Conservation (phyloP, 768 basidiomycete species). For the Kwoniella pini region DNA sequence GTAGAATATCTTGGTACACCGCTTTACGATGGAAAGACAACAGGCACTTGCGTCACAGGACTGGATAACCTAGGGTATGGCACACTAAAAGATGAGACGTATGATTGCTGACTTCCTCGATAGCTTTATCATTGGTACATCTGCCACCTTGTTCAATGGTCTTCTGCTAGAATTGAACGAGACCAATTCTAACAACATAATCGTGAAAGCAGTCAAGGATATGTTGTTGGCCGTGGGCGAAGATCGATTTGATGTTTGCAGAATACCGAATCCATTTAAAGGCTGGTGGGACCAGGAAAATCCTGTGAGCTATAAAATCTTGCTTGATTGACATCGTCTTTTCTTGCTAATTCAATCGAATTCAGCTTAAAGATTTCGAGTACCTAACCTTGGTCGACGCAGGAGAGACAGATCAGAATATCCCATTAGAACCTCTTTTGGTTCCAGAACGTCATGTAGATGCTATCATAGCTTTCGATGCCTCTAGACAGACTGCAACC, state of each 20-base stretch:
- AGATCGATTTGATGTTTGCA: conserved; percentile 51
- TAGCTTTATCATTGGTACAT: conserved; percentile 71
- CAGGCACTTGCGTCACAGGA: conserved; percentile 67
- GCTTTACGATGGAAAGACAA: conserved; percentile 62
- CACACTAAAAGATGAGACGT: too few relatives aligned
- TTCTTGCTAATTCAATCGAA: too few relatives aligned
- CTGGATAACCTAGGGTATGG: conserved; percentile 66
- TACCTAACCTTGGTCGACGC: conserved; percentile 54
- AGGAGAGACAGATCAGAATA: conserved; percentile 56
- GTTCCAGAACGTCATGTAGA: conserved; percentile 70
- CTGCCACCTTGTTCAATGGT: conserved; percentile 57
- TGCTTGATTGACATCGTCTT: background rate
- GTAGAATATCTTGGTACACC: conserved; percentile 65
- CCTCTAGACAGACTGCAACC: conserved; percentile 56
- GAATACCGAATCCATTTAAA: conserved; percentile 53
- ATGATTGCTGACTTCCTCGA: too few relatives aligned
- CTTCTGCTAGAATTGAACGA: conserved; percentile 41
- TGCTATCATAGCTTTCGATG: conserved; percentile 75
- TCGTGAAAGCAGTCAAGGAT: conserved; percentile 35
- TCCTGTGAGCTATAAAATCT: conserved; percentile 33
- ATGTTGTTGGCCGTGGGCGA: conserved; percentile 46
- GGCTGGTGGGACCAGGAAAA: conserved; percentile 32
- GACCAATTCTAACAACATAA: conserved; percentile 25
- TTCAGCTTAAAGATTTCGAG: conserved; percentile 37
- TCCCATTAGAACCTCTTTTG: conserved; percentile 72